Evolutionary conservation across 163 green algal genomes (phyloP).

Genomic region (Scenedesmus sp.): DNA sequence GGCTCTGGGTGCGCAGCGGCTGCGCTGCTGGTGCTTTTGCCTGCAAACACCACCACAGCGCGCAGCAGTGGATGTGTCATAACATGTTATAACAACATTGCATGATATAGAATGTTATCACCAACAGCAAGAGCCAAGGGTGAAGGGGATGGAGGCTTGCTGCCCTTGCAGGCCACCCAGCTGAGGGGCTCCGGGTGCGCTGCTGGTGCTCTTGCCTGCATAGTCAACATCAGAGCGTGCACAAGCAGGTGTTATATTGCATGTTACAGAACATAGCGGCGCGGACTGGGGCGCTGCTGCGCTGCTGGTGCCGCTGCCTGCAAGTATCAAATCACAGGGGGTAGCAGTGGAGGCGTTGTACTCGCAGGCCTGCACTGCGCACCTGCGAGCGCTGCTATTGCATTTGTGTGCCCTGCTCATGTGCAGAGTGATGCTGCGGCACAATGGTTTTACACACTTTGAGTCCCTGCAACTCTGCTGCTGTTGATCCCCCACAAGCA

Average conservation of each 20-base stretch:
- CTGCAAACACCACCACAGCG: too few species aligned
- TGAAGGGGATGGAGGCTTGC: not conserved
- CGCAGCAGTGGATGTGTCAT: too few species aligned
- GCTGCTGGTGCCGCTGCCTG: too few species aligned
- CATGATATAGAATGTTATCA: too few species aligned
- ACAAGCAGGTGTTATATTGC: not conserved
- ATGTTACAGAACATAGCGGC: not conserved
- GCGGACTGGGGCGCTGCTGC: too few species aligned
- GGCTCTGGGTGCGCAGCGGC: not conserved
- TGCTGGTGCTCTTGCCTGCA: not conserved
- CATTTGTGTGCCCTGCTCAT: not conserved
- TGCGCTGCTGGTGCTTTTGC: not conserved
- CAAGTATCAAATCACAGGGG: too few species aligned
- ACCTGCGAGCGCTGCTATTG: not conserved
- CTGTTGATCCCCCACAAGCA: too few species aligned
- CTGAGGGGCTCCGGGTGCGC: not conserved
- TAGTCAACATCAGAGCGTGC: not conserved
- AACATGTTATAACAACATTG: too few species aligned
- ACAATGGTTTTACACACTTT: not conserved
- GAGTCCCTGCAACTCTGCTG: not conserved
- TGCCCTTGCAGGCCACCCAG: slow-evolving; percentile 63
- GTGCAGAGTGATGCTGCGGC: not conserved
- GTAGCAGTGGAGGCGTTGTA: too few species aligned
- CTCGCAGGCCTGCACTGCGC: too few species aligned
- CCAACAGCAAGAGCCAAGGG: too few species aligned